Conservation (phyloP, 2,329 filamentous ascomycete species). For the Cercospora nicotianae region DNA sequence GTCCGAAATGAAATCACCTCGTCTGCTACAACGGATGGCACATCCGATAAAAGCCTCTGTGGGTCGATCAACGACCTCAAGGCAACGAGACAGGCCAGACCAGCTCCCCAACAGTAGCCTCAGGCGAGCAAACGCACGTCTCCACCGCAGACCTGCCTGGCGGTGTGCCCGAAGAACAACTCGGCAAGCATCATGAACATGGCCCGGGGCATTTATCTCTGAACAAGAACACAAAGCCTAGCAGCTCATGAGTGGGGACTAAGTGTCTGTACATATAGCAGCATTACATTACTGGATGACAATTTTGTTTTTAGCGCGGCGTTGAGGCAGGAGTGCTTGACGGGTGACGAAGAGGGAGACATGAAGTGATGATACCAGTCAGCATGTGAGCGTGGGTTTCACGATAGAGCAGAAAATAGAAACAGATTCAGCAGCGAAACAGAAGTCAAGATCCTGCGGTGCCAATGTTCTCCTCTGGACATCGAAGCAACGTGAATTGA, state of each 20-base stretch:
- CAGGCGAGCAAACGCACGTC: conserved; percentile 30
- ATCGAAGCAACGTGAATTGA: neutral
- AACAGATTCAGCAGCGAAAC: neutral
- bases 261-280: neutral
- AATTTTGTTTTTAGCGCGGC: neutral
- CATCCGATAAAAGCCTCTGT: conserved; percentile 28
- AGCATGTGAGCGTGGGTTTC: neutral
- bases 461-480: too few relatives aligned
- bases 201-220: conserved; percentile 17
- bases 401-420: neutral
- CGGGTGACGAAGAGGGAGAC: neutral
- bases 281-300: neutral
- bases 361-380: neutral
- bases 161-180: conserved; percentile 43
- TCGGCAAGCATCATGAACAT: conserved; percentile 32
- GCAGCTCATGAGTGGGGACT: conserved; percentile 5
- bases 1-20: neutral
- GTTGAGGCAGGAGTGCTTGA: neutral
- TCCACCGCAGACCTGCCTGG: conserved; percentile 46
- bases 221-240: conserved; percentile 20
- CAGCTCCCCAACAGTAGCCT: conserved; percentile 29
- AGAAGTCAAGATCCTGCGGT: neutral
- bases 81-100: conserved; percentile 18
- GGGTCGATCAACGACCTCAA: conserved; percentile 1
- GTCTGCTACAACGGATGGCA: conserved; percentile 25